Evolutionary conservation across 1,139 yeast species (phyloP).

Genomic region (Saccharomyces hybrid): DNA sequence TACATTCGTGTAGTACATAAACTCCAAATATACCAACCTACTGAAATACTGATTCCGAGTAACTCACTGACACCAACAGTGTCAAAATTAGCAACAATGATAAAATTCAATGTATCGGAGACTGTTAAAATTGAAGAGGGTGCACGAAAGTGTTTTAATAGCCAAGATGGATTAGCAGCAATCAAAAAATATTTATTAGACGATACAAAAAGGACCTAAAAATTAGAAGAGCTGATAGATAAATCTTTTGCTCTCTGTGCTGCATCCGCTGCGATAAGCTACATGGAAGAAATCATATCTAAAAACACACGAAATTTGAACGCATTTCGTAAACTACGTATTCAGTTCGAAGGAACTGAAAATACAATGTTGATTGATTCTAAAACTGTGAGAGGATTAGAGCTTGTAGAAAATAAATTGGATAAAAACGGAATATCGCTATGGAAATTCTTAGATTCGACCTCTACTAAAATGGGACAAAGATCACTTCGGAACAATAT

Average conservation of each 20-base stretch:
- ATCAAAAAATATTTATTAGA: constrained; percentile 18
- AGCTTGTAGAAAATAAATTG: constrained; percentile 33
- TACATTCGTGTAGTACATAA: constrained; percentile 41
- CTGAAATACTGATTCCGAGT: constrained; percentile 35
- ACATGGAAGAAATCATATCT: constrained; percentile 13
- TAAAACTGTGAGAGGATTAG: constrained; percentile 34
- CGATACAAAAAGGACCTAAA: constrained; percentile 19
- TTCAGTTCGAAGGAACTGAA: constrained; percentile 37
- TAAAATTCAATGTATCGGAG: constrained; percentile 32
- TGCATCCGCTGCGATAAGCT: constrained; percentile 33
- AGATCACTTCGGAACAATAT: constrained; percentile 36
- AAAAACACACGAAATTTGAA: constrained; percentile 7
- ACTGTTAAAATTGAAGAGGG: constrained; percentile 24
- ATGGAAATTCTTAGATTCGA: constrained; percentile 34
- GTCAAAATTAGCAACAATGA: constrained; percentile 34
- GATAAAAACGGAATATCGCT: constrained; percentile 31
- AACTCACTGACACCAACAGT: constrained; percentile 24
- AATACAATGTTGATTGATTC: constrained; percentile 39
- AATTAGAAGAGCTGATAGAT: constrained; percentile 21
- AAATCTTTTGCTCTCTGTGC: constrained; percentile 33
- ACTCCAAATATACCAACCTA: constrained; percentile 34
- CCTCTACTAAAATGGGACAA: constrained; percentile 42
- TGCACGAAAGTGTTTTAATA: constrained; percentile 26
- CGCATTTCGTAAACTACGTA: constrained; percentile 30
- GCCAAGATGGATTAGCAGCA: constrained; percentile 21